These are phyloP conservation scores for Mycena galericulata DNA, from an alignment of 768 basidiomycete genomes.

Conservation along the genomic window DNA sequence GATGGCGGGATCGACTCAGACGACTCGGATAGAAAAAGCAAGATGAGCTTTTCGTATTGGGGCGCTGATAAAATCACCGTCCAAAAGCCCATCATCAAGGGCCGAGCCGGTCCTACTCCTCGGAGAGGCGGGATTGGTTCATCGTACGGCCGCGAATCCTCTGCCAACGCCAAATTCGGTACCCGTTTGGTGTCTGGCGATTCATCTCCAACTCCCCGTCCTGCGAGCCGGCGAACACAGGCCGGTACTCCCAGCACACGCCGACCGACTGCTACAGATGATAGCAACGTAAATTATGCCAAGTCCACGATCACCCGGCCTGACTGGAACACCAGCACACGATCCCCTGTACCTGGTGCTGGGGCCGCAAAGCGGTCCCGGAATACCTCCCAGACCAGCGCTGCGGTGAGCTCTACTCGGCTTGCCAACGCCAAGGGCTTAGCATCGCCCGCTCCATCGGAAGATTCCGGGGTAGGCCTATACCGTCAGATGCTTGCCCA, in stretches of 20 bases:
- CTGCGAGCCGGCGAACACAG: conserved; percentile 72
- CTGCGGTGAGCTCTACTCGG: conserved; percentile 59
- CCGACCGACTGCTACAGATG: conserved; percentile 67
- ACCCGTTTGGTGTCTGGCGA: conserved; percentile 81
- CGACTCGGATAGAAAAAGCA: conserved; percentile 90
- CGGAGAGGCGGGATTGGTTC: conserved; percentile 58
- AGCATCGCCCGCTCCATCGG: conserved; percentile 79
- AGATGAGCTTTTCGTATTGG: conserved; percentile 96
- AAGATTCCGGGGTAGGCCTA: conserved; percentile 87
- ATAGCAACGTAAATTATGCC: conserved; percentile 66
- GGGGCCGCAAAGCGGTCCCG: conserved; percentile 69
- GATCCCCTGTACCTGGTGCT: conserved; percentile 47
- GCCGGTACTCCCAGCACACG: conserved; percentile 57
- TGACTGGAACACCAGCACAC: conserved; percentile 78
- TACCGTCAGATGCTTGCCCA: conserved; percentile 86
- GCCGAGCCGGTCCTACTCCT: conserved; percentile 50
- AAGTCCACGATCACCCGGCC: conserved; percentile 83
- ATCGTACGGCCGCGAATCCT: conserved; percentile 83
- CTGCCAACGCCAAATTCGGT: conserved; percentile 94
- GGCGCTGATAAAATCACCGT: conserved; percentile 92
- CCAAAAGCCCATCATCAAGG: conserved; percentile 79
- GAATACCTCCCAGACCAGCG: conserved; percentile 79
- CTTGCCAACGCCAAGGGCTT: conserved; percentile 58
- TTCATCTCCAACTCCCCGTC: conserved; percentile 58
- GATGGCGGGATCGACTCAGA: conserved; percentile 75